phyloP scores from a whole-genome alignment of 176 grass and related monocot genomes.

The Miscanthus lutarioriparius region DNA sequence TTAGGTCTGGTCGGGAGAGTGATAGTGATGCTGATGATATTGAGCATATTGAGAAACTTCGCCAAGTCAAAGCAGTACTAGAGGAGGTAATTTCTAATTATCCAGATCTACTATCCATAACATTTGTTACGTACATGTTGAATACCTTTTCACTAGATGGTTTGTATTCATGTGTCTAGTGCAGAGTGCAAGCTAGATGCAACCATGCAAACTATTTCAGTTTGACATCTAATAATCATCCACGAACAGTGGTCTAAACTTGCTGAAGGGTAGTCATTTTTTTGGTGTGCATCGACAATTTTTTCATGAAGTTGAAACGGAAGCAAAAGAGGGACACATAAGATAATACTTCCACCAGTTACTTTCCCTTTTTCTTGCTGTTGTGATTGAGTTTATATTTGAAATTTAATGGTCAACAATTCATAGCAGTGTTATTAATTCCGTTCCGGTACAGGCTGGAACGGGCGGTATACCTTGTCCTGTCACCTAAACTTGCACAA shows the following conservation, averaged over 20 bases:
- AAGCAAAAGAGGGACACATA: background rate
- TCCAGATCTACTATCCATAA: slow-evolving; percentile 6
- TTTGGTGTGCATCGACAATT: background rate
- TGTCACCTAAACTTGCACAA: too few relatives aligned
- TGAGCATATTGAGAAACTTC: slow-evolving; percentile 96
- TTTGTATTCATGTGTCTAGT: background rate
- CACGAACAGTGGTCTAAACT: background rate
- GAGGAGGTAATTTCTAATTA: slow-evolving; percentile 70
- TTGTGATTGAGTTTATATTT: background rate
- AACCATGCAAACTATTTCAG: background rate
- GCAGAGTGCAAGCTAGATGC: background rate
- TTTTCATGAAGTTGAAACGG: slow-evolving; percentile 14
- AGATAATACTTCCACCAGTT: slow-evolving; percentile 1
- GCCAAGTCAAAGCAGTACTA: slow-evolving; percentile 98
- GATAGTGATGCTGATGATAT: slow-evolving; percentile 96
- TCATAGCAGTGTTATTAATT: too few relatives aligned
- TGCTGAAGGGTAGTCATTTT: background rate
- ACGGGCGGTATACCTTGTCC: background rate
- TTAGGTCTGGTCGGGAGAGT: slow-evolving; percentile 90
- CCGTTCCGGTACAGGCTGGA: too few relatives aligned
- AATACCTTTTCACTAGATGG: background rate
- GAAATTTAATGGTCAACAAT: background rate
- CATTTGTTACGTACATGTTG: slow-evolving; percentile 30
- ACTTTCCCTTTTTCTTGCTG: slow-evolving; percentile 5
- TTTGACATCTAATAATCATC: slow-evolving; percentile 14